Conservation (phyloP, 2,329 filamentous ascomycete species). For the Talaromyces funiculosus region DNA sequence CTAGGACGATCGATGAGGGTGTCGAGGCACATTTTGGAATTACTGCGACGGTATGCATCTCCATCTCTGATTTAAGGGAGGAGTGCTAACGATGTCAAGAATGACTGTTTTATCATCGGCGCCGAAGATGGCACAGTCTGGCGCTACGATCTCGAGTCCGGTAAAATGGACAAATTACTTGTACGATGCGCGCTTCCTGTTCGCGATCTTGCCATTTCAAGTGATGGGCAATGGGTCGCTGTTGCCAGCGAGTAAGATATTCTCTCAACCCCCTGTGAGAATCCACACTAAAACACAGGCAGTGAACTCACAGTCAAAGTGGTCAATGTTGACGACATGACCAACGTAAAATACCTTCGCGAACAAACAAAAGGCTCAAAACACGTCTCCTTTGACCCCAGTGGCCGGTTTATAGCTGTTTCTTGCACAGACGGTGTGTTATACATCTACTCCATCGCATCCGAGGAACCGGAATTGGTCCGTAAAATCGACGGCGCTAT, state of each 20-base stretch:
- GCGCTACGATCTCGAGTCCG: constrained; percentile 72
- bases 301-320: constrained; percentile 82
- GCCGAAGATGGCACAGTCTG: constrained; percentile 95
- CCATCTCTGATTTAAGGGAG: too few relatives aligned
- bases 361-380: constrained; percentile 86
- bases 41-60: constrained; percentile 54
- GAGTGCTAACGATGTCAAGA: constrained; percentile 36
- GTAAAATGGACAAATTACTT: constrained; percentile 70
- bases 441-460: constrained; percentile 79
- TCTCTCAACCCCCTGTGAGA: neutral
- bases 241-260: constrained; percentile 80
- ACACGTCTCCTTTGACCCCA: constrained; percentile 81
- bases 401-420: constrained; percentile 66
- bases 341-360: constrained; percentile 67
- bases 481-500: constrained; percentile 83
- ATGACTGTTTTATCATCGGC: constrained; percentile 80
- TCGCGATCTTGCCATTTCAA: constrained; percentile 76
- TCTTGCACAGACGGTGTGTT: constrained; percentile 85
- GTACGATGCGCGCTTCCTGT: constrained; percentile 79
- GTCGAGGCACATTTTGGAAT: constrained; percentile 80
- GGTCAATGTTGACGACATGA: constrained; percentile 74
- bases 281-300: neutral
- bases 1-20: constrained; percentile 84
- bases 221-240: constrained; percentile 79
- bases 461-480: constrained; percentile 73